Evolutionary conservation across 345 rosid genomes (phyloP), one percentile per base, ranked within the genome.

Genomic region (Crucihimalaya himalaica): DNA sequence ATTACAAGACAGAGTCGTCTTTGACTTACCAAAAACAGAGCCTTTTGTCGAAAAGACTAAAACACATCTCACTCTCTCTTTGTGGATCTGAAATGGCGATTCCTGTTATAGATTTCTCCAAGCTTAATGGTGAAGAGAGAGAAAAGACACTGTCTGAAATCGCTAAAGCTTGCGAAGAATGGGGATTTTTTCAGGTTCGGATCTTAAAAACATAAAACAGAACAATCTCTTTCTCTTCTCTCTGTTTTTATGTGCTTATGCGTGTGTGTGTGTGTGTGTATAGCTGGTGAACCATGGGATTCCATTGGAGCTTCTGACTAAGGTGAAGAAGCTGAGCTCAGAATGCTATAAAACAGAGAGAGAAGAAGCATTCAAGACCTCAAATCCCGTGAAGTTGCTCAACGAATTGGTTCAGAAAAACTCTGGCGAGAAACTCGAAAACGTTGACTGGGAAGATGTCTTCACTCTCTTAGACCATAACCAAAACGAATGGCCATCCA

Each of bases 121-220:
- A 89, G 83, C 81, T 93, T 79, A 78, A 85, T 47, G 88, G 87
- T 8, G 89, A 83, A 69, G 91, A 88, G 43, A 85, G 91, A 68
- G 86, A 87, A 46, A 76, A 75, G 31, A 83, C 89, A 4, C 70
- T 90, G 59, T 93, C 89, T 68, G 82, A 81, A 69, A 87, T 93
- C 37, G 97, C 97, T 28, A 84, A 74, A 73, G 86, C 87, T 19
- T 90, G 97, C 12, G 85, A 90, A 71, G 92, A 89, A 34, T 93
- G 97, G 97, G 98, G 98, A 7, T 90, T 93, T 78, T 93, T 93
- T 34, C 98, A 93, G 96, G 98, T 93, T 63, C 1, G 61, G 18
- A 35, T 54, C 27, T 46, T 13, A 1, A 2, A 1, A 34, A 55
- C 12, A 2, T 6, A 61, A 59, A 43, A 57, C 75, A 34, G 10